A percentile compares a stretch with the other conserved stretches of the same genome.
phyloP scores from a whole-genome alignment of 2,329 filamentous ascomycete species.

The Trichoderma cornu-damae region DNA sequence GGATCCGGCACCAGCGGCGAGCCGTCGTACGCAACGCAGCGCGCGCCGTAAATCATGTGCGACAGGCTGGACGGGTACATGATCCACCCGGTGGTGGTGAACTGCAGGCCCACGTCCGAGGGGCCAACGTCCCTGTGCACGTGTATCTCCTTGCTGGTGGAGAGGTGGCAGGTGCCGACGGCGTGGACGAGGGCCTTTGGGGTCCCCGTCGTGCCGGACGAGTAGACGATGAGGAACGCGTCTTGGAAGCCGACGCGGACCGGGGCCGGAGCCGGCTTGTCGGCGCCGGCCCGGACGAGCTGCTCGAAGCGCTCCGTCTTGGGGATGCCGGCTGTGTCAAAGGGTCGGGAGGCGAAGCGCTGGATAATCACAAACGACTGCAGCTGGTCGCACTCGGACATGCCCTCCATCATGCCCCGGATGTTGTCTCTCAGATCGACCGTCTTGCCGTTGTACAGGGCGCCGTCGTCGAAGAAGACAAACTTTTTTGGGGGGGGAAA shows the following conservation, averaged over 20 bases:
- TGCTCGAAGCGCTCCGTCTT: constrained; percentile 40
- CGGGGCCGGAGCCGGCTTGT: constrained; percentile 43
- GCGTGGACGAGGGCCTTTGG: constrained; percentile 85
- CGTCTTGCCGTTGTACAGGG: constrained; percentile 73
- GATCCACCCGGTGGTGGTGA: constrained; percentile 75
- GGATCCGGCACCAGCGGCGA: constrained; percentile 70
- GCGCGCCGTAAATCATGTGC: constrained; percentile 54
- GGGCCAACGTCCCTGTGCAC: constrained; percentile 43
- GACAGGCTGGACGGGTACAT: constrained; percentile 69
- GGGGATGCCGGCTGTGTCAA: constrained; percentile 53
- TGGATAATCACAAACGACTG: constrained; percentile 59
- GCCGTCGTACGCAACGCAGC: constrained; percentile 73
- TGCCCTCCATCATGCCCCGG: constrained; percentile 59
- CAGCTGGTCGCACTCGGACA: constrained; percentile 58
- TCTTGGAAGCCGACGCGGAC: constrained; percentile 63
- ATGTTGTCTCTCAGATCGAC: constrained; percentile 72
- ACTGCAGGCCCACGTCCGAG: constrained; percentile 46
- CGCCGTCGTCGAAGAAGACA: constrained; percentile 78
- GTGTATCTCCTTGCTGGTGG: constrained; percentile 52
- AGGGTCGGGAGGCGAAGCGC: constrained; percentile 56
- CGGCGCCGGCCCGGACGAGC: constrained; percentile 39
- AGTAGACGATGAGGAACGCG: constrained; percentile 73
- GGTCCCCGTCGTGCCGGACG: constrained; percentile 73
- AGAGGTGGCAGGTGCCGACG: constrained; percentile 58
- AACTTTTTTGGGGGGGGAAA: too few relatives aligned